phyloP scores from a whole-genome alignment of 176 grass and related monocot species.

The Ampelocalamus luodianensis region DNA sequence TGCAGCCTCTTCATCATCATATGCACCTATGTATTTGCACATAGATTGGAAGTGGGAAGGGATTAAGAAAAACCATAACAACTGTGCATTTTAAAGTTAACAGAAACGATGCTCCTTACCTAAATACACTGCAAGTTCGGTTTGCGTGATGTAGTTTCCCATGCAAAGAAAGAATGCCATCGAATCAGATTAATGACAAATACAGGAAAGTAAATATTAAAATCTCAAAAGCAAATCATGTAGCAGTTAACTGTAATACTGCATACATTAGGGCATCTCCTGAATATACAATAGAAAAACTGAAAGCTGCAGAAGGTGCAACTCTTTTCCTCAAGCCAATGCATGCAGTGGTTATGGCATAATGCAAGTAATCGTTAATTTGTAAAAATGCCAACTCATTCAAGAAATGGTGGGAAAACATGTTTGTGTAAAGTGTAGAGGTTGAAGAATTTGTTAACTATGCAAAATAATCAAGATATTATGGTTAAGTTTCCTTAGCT shows the following conservation, averaged over 20 bases:
- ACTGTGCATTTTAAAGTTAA: slow-evolving; percentile 14
- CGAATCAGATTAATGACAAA: slow-evolving; percentile 47
- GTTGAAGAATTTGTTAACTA: neutral
- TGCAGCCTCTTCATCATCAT: slow-evolving; percentile 99
- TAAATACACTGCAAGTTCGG: slow-evolving; percentile 81
- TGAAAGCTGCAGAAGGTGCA: neutral
- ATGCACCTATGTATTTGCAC: slow-evolving; percentile 68
- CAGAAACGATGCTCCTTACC: slow-evolving; percentile 50
- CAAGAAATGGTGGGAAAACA: neutral
- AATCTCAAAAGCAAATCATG: slow-evolving; percentile 16
- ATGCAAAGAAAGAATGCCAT: slow-evolving; percentile 66
- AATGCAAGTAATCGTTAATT: neutral
- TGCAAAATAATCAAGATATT: slow-evolving; percentile 20
- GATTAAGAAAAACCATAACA: slow-evolving; percentile 27
- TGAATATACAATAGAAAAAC: slow-evolving; percentile 16
- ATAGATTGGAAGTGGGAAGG: slow-evolving; percentile 29
- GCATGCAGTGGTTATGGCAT: slow-evolving; percentile 20
- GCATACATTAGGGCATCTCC: neutral
- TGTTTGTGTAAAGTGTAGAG: slow-evolving; percentile 19
- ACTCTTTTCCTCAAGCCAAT: slow-evolving; percentile 16
- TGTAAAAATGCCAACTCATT: neutral
- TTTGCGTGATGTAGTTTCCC: slow-evolving; percentile 49
- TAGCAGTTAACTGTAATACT: slow-evolving; percentile 16
- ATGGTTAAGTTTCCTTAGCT: neutral
- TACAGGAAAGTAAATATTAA: neutral